Conservation (phyloP, 108 stramenopile genomes). For the Nannochloropsis granulata region DNA sequence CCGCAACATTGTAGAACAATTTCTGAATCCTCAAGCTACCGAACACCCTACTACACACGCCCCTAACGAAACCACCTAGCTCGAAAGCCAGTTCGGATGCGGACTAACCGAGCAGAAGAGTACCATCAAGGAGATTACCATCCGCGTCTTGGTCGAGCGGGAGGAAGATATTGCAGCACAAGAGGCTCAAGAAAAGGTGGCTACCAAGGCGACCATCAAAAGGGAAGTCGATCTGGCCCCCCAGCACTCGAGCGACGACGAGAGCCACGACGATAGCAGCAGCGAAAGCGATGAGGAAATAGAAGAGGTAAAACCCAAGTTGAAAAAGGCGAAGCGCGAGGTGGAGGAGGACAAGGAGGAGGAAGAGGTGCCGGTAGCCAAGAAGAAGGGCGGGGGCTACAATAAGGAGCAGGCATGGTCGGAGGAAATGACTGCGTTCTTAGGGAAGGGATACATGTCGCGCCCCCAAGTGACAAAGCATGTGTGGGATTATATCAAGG, state of each 20-base stretch:
- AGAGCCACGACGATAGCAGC: not conserved
- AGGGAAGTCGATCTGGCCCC: not conserved
- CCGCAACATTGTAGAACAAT: too few species aligned
- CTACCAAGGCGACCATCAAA: not conserved
- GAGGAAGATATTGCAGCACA: not conserved
- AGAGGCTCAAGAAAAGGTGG: not conserved
- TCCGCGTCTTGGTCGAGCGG: not conserved
- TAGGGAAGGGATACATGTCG: not conserved
- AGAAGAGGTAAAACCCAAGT: not conserved
- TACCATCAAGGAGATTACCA: not conserved
- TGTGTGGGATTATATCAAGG: conserved; percentile 28
- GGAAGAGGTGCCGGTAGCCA: not conserved
- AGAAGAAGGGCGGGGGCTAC: not conserved
- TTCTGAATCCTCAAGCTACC: too few species aligned
- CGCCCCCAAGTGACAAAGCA: conserved; percentile 16
- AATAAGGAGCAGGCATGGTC: not conserved
- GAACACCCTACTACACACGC: too few species aligned
- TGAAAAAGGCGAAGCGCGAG: not conserved
- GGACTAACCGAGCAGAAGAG: not conserved
- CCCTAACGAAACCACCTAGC: not conserved
- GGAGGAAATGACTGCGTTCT: not conserved
- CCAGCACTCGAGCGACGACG: not conserved
- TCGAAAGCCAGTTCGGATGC: not conserved
- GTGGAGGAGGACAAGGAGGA: not conserved
- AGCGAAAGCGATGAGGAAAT: not conserved